A percentile compares a stretch with the other conserved stretches of the same genome.
These are phyloP conservation scores for Trypanosoma brucei DNA, from an alignment of 208 protist species.

Conservation along the genomic window DNA sequence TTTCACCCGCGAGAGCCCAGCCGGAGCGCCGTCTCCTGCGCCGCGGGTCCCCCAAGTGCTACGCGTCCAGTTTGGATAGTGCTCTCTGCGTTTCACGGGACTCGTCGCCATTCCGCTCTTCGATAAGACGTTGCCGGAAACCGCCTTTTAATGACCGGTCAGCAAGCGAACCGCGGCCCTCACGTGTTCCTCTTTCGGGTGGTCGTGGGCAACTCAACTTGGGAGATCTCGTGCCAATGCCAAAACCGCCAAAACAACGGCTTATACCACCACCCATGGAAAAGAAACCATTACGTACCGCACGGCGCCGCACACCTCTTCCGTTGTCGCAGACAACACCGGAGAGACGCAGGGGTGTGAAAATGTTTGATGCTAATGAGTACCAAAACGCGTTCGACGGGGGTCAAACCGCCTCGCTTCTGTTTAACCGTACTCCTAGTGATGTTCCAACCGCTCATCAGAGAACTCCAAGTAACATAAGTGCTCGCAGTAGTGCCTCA, in stretches of 20 bases:
- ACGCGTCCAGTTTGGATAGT: slow-evolving; percentile 5
- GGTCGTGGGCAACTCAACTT: slow-evolving; percentile 28
- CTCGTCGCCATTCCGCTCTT: not conserved
- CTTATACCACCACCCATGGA: slow-evolving; percentile 48
- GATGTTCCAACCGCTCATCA: too few relatives aligned
- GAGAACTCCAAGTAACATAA: too few relatives aligned
- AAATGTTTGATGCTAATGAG: slow-evolving; percentile 47
- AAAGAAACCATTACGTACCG: slow-evolving; percentile 32
- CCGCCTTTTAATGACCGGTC: slow-evolving; percentile 10
- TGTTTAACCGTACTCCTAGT: too few relatives aligned
- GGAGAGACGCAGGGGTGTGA: slow-evolving; percentile 39
- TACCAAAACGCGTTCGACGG: slow-evolving; percentile 54
- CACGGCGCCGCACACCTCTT: slow-evolving; percentile 46
- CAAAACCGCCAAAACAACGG: slow-evolving; percentile 35
- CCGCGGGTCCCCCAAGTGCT: slow-evolving; percentile 6
- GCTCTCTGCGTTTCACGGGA: not conserved
- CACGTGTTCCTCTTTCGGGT: slow-evolving; percentile 10
- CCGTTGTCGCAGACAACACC: slow-evolving; percentile 31
- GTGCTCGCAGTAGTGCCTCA: too few relatives aligned
- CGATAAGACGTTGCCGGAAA: slow-evolving; percentile 5
- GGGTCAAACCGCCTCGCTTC: not conserved
- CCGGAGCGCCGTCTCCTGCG: not conserved
- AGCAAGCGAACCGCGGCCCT: not conserved
- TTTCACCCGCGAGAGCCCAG: not conserved
- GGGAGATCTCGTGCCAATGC: slow-evolving; percentile 40